phyloP scores from a whole-genome alignment of 2,329 filamentous ascomycete genomes.

The Thermomyces lanuginosus region DNA sequence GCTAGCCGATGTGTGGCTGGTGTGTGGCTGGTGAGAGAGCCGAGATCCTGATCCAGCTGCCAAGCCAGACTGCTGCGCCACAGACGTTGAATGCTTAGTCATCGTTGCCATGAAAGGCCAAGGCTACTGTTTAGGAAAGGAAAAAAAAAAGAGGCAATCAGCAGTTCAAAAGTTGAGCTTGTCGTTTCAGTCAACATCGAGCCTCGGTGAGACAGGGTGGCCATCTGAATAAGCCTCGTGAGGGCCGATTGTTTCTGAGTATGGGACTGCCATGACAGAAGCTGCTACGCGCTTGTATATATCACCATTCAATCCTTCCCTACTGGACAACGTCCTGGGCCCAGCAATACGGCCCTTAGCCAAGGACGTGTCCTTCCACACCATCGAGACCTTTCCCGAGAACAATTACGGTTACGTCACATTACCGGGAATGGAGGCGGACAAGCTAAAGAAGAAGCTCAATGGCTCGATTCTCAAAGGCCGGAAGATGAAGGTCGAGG shows the following conservation, averaged over 20 bases:
- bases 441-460: conserved; percentile 81
- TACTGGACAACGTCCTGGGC: conserved; percentile 57
- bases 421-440: conserved; percentile 61
- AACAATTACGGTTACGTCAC: conserved; percentile 81
- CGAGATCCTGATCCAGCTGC: no score
- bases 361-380: conserved; percentile 75
- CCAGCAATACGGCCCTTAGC: conserved; percentile 49
- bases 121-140: no score
- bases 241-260: neutral
- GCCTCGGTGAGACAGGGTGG: no score
- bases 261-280: conserved; percentile 17
- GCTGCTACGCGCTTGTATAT: conserved; percentile 56
- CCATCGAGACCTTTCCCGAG: conserved; percentile 74
- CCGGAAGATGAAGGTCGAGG: conserved; percentile 67
- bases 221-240: neutral
- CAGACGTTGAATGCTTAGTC: no score
- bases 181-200: no score
- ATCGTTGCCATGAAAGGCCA: no score
- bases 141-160: no score
- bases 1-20: no score
- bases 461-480: conserved; percentile 76
- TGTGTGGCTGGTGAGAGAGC: no score
- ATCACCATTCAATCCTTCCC: conserved; percentile 60
- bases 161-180: no score
- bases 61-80: no score